These are phyloP conservation scores for Knufia fluminis DNA, from an alignment of 2,329 filamentous ascomycete species.

Conservation along the genomic window DNA sequence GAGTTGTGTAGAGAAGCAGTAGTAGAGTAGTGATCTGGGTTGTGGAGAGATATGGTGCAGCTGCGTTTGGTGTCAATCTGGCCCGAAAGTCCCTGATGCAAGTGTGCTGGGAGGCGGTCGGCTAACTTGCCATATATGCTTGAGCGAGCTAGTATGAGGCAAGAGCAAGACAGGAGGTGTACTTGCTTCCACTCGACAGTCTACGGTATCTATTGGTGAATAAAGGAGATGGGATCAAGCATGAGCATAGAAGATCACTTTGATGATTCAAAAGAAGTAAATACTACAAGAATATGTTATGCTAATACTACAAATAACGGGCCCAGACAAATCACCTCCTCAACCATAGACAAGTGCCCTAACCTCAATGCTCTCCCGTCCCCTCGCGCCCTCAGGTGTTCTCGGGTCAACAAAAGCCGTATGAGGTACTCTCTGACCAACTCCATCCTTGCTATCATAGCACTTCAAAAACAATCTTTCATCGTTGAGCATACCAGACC, in stretches of 20 bases:
- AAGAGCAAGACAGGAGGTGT: too few species aligned
- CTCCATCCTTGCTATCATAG: slow-evolving; percentile 54
- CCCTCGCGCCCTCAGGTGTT: slow-evolving; percentile 58
- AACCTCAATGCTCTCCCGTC: slow-evolving; percentile 82
- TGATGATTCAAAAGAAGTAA: too few species aligned
- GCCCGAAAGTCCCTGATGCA: background rate
- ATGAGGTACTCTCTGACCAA: slow-evolving; percentile 51
- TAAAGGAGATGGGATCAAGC: too few species aligned
- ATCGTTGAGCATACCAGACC: slow-evolving; percentile 64
- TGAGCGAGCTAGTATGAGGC: too few species aligned
- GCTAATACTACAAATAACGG: too few species aligned
- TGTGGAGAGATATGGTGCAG: background rate
- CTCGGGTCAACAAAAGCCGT: slow-evolving; percentile 70
- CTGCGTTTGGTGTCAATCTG: background rate
- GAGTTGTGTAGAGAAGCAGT: background rate
- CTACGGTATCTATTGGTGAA: too few species aligned
- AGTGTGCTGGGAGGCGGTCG: too few species aligned
- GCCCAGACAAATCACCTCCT: background rate
- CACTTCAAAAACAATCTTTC: slow-evolving; percentile 72
- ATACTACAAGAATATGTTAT: too few species aligned
- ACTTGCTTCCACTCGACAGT: too few species aligned
- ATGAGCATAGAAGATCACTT: too few species aligned
- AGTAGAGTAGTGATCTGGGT: background rate
- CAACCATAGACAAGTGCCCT: slow-evolving; percentile 71
- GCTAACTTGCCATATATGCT: too few species aligned